Evolutionary conservation across 306 rosid genomes (phyloP).

Genomic region (Rosa multiflora): DNA sequence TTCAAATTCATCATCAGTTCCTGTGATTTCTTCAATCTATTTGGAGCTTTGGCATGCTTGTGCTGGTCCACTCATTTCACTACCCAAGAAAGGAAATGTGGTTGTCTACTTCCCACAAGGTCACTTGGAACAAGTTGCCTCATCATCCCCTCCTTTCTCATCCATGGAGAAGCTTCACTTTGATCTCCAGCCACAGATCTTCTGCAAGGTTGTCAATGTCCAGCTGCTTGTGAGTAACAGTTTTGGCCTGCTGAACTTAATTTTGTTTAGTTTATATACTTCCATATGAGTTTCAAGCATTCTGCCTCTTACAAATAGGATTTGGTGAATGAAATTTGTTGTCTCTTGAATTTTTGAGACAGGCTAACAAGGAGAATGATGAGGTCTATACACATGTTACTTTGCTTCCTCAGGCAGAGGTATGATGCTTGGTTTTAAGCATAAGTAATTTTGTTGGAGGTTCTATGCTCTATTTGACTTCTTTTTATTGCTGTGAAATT

Average conservation of each 20-base stretch:
- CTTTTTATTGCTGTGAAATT: constrained; percentile 24
- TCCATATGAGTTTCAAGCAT: constrained; percentile 14
- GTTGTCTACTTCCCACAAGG: constrained; percentile 95
- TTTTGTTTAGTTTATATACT: constrained; percentile 15
- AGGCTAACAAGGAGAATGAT: constrained; percentile 98
- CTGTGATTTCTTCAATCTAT: constrained; percentile 64
- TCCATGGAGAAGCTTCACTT: constrained; percentile 62
- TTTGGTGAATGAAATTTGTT: constrained; percentile 16
- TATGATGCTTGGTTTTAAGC: constrained; percentile 29
- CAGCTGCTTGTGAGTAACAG: constrained; percentile 74
- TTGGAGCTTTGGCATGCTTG: constrained; percentile 97
- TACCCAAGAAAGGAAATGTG: constrained; percentile 89
- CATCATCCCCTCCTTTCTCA: constrained; percentile 69
- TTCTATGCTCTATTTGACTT: constrained; percentile 2
- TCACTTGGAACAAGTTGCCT: constrained; percentile 74
- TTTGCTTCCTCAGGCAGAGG: constrained; percentile 86
- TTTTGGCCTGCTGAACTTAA: neutral
- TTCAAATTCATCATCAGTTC: constrained; percentile 59
- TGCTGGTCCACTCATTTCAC: constrained; percentile 93
- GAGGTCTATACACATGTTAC: constrained; percentile 90
- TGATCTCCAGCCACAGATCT: constrained; percentile 84
- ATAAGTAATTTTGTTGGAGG: constrained; percentile 1
- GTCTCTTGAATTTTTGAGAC: constrained; percentile 24
- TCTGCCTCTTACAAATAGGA: constrained; percentile 5
- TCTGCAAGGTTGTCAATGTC: constrained; percentile 80